Evolutionary conservation across 495 filamentous ascomycete genomes (phyloP).

Genomic region (Aspergillus sclerotiicarbonarius): DNA sequence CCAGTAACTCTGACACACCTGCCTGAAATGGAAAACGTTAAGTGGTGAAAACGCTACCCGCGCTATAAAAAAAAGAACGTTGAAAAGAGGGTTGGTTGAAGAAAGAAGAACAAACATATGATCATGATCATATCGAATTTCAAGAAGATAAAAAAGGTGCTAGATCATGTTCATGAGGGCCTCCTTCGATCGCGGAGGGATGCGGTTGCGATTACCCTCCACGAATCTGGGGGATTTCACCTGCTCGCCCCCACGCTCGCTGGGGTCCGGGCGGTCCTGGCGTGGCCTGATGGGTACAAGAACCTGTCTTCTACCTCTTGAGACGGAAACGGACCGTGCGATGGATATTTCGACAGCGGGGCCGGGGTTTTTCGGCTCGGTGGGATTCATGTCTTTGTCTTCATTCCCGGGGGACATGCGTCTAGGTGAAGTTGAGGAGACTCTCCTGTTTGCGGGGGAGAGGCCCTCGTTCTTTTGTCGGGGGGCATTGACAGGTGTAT

Average conservation of each 20-base stretch:
- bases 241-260: conserved; percentile 21
- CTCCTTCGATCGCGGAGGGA: neutral
- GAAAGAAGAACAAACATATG: conserved; percentile 3
- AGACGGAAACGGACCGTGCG: conserved; percentile 43
- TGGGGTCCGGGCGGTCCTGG: conserved; percentile 22
- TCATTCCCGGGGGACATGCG: conserved; percentile 21
- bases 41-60: neutral
- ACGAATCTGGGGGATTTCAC: conserved; percentile 10
- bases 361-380: conserved; percentile 7
- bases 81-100: neutral
- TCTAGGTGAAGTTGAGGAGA: neutral
- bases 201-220: neutral
- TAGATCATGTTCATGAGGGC: neutral
- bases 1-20: neutral
- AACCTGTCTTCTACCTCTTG: conserved; percentile 34
- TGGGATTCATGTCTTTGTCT: conserved; percentile 9
- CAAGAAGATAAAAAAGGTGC: neutral
- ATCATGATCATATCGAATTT: conserved; percentile 1
- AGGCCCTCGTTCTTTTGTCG: neutral
- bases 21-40: conserved; percentile 1
- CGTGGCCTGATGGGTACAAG: conserved; percentile 36
- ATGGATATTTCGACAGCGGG: conserved; percentile 39
- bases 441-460: neutral
- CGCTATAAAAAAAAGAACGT: neutral
- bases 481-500: neutral